Evolutionary conservation across 139 green algal species (phyloP), one percentile per base, ranked within the genome.

Genomic region (Desmodesmus armatus): DNA sequence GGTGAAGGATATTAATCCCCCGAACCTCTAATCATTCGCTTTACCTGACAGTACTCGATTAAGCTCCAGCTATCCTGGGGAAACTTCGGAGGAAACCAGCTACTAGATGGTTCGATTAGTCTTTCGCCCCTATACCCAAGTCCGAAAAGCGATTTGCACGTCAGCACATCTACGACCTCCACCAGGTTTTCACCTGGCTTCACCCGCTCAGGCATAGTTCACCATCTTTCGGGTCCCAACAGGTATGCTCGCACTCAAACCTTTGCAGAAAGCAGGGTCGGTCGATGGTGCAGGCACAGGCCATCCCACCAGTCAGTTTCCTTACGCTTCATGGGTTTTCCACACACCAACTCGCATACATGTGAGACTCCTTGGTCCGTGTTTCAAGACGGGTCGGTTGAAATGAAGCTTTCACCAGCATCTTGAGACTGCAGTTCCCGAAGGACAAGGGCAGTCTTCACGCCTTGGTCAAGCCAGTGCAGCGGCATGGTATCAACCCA

Each of bases 101-200:
- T 98, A 98, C 94, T 98, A 84, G 91, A 97, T 97, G 93, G 95
- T 98, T 98, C 95, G 95, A 98, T 98, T 98, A 98, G 95, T 98
- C 95, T 98, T 98, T 98, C 95, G 95, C 95, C 95, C 95, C 94
- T 97, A 98, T n/a, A 97, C 95, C 93, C 92, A 98, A 97, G 92
- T 98, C 93, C 88, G 94, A 97, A 95, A 95, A 98, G 93, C 95
- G 94, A 98, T 98, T 98, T 98, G 95, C 95, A 98, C 95, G 94
- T 98, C 94, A 97, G 95, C 93, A 97, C 94, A 95, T 94, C 93
- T 97, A 96, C 94, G 94, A 96, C 92, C 94, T 92, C 96, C 94
- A 93, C 96, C 93, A 92, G 96, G 94, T 94, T 92, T 97, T 97
- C 94, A 93, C 94, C 93, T 96, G 93, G 93, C 94, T 98, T 98